Evolutionary conservation across 208 protist genomes (phyloP).

Genomic region (Wallacemonas sp.): DNA sequence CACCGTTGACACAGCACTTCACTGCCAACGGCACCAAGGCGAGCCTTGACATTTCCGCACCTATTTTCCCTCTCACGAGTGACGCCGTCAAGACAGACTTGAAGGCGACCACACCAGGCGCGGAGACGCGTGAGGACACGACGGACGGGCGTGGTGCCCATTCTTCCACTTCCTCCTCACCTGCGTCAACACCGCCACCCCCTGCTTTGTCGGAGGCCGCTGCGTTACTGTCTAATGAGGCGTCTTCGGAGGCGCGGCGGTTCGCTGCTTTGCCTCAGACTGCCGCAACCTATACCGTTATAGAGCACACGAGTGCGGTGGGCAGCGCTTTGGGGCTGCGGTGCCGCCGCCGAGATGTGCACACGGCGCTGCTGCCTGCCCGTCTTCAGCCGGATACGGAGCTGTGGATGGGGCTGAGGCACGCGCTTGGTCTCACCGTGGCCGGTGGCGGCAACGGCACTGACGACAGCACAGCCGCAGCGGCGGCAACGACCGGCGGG

Average conservation of each 20-base stretch:
- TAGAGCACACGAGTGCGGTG: not conserved
- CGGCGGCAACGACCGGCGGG: not conserved
- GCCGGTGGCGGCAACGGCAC: not conserved
- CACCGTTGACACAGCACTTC: conserved; percentile 18
- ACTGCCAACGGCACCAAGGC: conserved; percentile 17
- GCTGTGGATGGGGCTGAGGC: conserved; percentile 14
- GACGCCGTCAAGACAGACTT: not conserved
- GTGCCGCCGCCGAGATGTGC: not conserved
- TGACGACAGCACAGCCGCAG: not conserved
- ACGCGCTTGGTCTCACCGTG: conserved; percentile 8
- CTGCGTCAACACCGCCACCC: not conserved
- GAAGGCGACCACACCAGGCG: too few relatives aligned
- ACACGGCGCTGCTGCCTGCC: not conserved
- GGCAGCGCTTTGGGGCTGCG: not conserved
- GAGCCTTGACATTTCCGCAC: conserved; percentile 9
- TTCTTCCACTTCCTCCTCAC: too few relatives aligned
- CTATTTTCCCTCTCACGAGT: conserved; percentile 10
- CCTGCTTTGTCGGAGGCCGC: not conserved
- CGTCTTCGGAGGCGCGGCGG: not conserved
- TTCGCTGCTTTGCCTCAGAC: too few relatives aligned
- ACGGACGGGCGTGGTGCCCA: not conserved
- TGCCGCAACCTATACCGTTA: not conserved
- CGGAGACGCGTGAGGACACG: not conserved
- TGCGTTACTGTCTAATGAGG: too few relatives aligned
- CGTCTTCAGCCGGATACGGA: conserved; percentile 10